Percentiles rank a stretch among this genome's conserved stretches.
Evolutionary conservation across 2,329 filamentous ascomycete species (phyloP).

Genomic region (Colletotrichum spinosum): DNA sequence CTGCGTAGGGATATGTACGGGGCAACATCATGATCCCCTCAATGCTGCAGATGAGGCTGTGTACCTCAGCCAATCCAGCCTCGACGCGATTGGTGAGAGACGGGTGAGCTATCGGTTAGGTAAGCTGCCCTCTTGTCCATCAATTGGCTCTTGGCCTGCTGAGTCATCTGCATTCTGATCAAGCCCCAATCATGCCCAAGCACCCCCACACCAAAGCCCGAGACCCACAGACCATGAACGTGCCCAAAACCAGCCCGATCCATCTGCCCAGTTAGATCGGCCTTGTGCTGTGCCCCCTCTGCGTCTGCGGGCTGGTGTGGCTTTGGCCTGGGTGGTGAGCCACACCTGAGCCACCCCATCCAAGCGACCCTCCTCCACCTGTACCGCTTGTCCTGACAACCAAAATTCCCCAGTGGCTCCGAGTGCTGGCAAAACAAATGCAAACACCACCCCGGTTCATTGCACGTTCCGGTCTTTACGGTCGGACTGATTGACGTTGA

Average conservation of each 20-base stretch:
- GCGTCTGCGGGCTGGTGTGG: too few relatives aligned
- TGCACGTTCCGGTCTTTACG: constrained; percentile 7
- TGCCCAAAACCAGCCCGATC: constrained; percentile 1
- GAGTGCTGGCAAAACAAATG: constrained; percentile 22
- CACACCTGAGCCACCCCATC: background rate
- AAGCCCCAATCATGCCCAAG: constrained; percentile 29
- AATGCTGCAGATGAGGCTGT: too few relatives aligned
- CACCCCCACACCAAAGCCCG: background rate
- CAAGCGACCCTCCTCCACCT: background rate
- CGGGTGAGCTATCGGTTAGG: too few relatives aligned
- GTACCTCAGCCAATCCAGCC: too few relatives aligned
- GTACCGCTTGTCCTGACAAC: constrained; percentile 36
- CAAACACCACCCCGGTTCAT: constrained; percentile 15
- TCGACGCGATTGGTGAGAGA: background rate
- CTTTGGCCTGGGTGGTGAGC: too few relatives aligned
- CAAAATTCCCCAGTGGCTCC: constrained; percentile 30
- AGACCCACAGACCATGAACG: background rate
- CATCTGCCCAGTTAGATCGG: background rate
- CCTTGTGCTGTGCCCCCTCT: too few relatives aligned
- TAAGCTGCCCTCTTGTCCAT: background rate
- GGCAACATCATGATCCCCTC: too few relatives aligned
- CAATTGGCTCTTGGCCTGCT: background rate
- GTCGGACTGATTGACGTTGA: constrained; percentile 16
- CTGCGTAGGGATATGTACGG: too few relatives aligned
- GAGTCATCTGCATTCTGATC: constrained; percentile 10